These are phyloP conservation scores for Paramecium primaurelia DNA, from an alignment of 73 alveolate genomes.

Conservation along the genomic window DNA sequence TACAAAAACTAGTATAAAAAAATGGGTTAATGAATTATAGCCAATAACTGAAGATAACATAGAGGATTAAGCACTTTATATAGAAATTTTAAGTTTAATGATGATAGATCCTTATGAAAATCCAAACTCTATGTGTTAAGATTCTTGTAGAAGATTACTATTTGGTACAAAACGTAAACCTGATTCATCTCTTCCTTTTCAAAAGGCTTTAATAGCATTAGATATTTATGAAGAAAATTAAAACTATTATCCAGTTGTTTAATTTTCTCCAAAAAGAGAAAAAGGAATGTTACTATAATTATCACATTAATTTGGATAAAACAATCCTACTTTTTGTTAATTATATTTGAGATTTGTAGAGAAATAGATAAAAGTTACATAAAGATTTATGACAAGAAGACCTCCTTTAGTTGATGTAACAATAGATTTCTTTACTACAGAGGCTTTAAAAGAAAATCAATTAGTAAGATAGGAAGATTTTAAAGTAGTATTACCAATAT, in stretches of 20 bases:
- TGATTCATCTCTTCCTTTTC: neutral
- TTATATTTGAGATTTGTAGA: neutral
- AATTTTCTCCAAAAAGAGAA: neutral
- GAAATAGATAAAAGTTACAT: neutral
- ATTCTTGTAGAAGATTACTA: neutral
- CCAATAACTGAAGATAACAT: neutral
- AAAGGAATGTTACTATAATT: neutral
- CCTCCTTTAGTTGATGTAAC: neutral
- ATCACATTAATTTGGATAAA: neutral
- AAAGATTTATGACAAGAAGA: neutral
- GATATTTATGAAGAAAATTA: neutral
- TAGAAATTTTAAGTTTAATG: constrained; percentile 11
- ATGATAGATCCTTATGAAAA: constrained; percentile 46
- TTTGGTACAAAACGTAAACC: neutral
- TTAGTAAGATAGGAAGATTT: neutral
- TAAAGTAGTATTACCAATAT: neutral
- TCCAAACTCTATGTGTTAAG: constrained; percentile 26
- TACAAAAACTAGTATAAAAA: neutral
- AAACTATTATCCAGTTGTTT: neutral
- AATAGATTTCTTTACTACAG: neutral
- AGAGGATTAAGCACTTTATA: constrained; percentile 8
- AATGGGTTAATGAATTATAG: neutral
- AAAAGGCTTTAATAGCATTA: neutral
- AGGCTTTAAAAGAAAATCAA: neutral
- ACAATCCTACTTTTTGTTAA: neutral